phyloP scores from a whole-genome alignment of 2,329 filamentous ascomycete genomes.

The Phyllosticta citrichinensis region DNA sequence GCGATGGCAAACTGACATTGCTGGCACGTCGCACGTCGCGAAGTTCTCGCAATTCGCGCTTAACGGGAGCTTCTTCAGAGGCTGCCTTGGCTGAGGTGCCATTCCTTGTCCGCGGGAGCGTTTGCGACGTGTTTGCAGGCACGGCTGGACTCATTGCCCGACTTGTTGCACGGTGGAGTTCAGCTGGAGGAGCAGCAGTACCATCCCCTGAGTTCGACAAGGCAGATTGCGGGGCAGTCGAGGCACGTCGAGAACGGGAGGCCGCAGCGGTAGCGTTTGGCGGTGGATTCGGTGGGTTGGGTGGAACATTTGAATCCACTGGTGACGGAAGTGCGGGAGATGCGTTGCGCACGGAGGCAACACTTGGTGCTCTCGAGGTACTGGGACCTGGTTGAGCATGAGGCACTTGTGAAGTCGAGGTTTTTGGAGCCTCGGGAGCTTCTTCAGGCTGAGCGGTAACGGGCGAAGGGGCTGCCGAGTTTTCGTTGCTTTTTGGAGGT shows the following conservation, averaged over 20 bases:
- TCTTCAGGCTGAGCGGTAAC: not conserved
- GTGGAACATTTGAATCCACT: not conserved
- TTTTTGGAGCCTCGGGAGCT: slow-evolving; percentile 14
- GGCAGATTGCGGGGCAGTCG: slow-evolving; percentile 8
- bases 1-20: slow-evolving; percentile 34
- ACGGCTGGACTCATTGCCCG: slow-evolving; percentile 6
- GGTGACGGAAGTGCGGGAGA: slow-evolving; percentile 3
- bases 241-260: slow-evolving; percentile 7
- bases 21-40: slow-evolving; percentile 35
- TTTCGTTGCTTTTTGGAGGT: slow-evolving; percentile 7
- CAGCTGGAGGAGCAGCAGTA: slow-evolving; percentile 10
- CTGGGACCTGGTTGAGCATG: slow-evolving; percentile 35
- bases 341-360: slow-evolving; percentile 2
- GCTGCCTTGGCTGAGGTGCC: slow-evolving; percentile 31
- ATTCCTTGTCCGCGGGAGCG: slow-evolving; percentile 22
- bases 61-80: slow-evolving; percentile 36
- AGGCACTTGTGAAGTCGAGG: slow-evolving; percentile 29
- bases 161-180: not conserved
- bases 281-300: not conserved
- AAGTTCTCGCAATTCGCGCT: slow-evolving; percentile 24
- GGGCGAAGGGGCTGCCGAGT: slow-evolving; percentile 12
- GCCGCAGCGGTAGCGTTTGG: slow-evolving; percentile 1
- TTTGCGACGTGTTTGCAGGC: slow-evolving; percentile 25
- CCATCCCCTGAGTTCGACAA: slow-evolving; percentile 4
- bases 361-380: slow-evolving; percentile 4